Conservation (phyloP, 129 eudicot genomes). For the Rutidosis leptorrhynchoides region DNA sequence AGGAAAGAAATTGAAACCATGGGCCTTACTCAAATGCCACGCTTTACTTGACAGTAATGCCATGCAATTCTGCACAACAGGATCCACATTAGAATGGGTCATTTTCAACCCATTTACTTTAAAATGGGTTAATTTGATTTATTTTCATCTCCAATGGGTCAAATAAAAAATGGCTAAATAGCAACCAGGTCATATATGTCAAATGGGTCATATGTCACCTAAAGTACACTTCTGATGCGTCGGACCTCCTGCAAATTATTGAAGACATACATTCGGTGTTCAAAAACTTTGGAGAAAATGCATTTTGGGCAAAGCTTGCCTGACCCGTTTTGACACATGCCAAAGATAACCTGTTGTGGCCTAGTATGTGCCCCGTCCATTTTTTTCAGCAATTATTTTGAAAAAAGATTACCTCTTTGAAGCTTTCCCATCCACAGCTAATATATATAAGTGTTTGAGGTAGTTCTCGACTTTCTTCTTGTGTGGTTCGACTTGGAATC, state of each 20-base stretch:
- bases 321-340: not conserved
- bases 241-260: not conserved
- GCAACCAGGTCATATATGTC: constrained; percentile 1
- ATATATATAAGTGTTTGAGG: constrained; percentile 91
- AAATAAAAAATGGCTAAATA: not conserved
- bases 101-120: not conserved
- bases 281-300: not conserved
- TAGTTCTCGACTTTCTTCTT: constrained; percentile 50
- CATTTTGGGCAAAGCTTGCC: not conserved
- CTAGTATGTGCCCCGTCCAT: not conserved
- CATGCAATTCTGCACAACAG: constrained; percentile 66
- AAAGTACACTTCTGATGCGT: not conserved
- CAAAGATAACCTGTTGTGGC: not conserved
- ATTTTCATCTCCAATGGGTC: not conserved
- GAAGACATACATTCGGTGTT: not conserved
- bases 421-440: constrained; percentile 96
- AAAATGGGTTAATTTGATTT: not conserved
- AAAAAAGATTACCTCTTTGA: constrained; percentile 64
- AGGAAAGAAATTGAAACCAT: constrained; percentile 95
- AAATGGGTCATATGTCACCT: not conserved
- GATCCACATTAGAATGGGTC: constrained; percentile 31
- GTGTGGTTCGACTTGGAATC: constrained; percentile 42
- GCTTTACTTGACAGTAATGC: constrained; percentile 68
- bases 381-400: constrained; percentile 7
- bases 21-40: constrained; percentile 88